Percentiles rank a stretch among this genome's conserved stretches.
Evolutionary conservation across 106 monocot species (phyloP).

Genomic region (Dioscorea alata): DNA sequence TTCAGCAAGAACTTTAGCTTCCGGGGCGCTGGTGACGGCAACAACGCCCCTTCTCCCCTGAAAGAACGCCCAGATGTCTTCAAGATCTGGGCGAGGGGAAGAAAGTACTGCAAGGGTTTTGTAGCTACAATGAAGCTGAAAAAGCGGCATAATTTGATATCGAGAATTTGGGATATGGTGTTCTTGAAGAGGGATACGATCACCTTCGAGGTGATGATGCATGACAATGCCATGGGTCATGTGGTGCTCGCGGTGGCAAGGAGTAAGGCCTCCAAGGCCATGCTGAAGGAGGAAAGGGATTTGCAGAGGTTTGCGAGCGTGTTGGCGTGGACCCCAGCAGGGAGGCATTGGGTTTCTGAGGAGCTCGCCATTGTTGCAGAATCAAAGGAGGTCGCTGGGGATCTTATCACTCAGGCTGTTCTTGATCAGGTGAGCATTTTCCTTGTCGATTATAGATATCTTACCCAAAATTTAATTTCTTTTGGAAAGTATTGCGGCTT

Average conservation of each 20-base stretch:
- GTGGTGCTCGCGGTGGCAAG: conserved; percentile 75
- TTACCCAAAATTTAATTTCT: too few species aligned
- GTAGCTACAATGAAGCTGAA: conserved; percentile 81
- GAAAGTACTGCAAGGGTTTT: conserved; percentile 74
- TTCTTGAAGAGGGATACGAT: conserved; percentile 67
- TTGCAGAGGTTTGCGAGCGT: conserved; percentile 50
- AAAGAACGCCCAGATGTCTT: conserved; percentile 88
- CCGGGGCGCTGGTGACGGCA: conserved; percentile 77
- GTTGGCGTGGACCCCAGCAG: conserved; percentile 23
- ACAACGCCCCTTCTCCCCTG: conserved; percentile 73
- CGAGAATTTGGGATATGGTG: conserved; percentile 46
- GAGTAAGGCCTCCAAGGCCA: conserved; percentile 78
- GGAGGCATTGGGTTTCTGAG: conserved; percentile 81
- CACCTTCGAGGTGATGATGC: conserved; percentile 90
- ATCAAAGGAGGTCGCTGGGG: conserved; percentile 81
- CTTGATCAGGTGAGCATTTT: conserved; percentile 68
- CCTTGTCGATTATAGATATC: too few species aligned
- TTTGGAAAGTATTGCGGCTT: too few species aligned
- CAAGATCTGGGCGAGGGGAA: conserved; percentile 93
- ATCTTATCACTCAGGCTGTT: conserved; percentile 76
- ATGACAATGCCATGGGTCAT: conserved; percentile 89
- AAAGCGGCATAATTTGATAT: conserved; percentile 71
- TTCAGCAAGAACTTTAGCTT: conserved; percentile 93
- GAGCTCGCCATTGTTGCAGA: conserved; percentile 75
- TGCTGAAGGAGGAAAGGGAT: conserved; percentile 83